Evolutionary conservation across 768 basidiomycete genomes (phyloP).

Genomic region (Fomitopsis serialis): DNA sequence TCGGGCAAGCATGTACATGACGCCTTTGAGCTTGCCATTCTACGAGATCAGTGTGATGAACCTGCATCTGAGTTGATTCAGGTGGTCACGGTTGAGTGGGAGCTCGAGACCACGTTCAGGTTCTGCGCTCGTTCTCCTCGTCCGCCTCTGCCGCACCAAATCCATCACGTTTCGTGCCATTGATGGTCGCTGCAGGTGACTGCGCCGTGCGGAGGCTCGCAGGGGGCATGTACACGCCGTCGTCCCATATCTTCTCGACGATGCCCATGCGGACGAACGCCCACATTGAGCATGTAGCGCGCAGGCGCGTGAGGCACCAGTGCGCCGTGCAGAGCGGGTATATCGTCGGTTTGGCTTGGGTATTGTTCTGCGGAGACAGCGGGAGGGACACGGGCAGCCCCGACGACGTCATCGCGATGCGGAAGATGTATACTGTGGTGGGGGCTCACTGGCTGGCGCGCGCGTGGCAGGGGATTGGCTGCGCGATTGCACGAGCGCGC

Average conservation of each 20-base stretch:
- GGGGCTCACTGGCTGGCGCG: conserved; percentile 18
- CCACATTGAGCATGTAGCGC: conserved; percentile 89
- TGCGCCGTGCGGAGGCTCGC: conserved; percentile 25
- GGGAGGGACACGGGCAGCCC: conserved; percentile 21
- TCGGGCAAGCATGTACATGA: too few species aligned
- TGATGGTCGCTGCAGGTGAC: not conserved
- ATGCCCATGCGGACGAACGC: conserved; percentile 79
- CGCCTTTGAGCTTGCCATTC: too few species aligned
- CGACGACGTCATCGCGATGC: conserved; percentile 36
- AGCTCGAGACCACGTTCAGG: too few species aligned
- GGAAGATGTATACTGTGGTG: conserved; percentile 64
- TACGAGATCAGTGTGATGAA: too few species aligned
- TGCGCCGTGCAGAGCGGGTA: conserved; percentile 80
- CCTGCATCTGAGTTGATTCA: too few species aligned
- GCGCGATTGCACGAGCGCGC: not conserved
- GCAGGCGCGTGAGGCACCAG: conserved; percentile 82
- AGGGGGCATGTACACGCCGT: conserved; percentile 44
- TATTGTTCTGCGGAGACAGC: conserved; percentile 15
- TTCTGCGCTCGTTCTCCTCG: too few species aligned
- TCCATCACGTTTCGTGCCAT: conserved; percentile 14
- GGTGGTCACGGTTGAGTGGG: too few species aligned
- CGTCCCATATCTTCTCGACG: conserved; percentile 87
- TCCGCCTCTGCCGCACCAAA: conserved; percentile 2
- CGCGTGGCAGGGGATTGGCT: conserved; percentile 29
- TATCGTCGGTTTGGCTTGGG: conserved; percentile 35